Conservation (phyloP, 2,329 filamentous ascomycete species). For the Alternaria consortialis region DNA sequence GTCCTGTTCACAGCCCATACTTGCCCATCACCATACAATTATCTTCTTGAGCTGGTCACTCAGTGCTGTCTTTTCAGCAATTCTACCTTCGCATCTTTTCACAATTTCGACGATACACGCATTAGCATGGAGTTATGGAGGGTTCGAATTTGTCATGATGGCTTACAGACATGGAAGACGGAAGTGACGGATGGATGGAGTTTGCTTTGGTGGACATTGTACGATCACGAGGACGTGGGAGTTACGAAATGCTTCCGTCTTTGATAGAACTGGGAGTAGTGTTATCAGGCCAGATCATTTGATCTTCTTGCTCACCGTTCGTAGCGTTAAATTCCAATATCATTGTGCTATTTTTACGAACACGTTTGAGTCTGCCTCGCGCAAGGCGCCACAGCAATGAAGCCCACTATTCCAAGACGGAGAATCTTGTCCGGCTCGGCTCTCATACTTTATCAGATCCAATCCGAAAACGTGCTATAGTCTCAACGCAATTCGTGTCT, state of each 20-base stretch:
- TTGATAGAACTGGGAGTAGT: conserved; percentile 25
- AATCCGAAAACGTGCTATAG: neutral
- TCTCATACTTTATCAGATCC: neutral
- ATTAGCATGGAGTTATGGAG: conserved; percentile 41
- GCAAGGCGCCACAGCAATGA: conserved; percentile 9
- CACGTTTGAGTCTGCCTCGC: conserved; percentile 28
- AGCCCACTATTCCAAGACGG: conserved; percentile 2
- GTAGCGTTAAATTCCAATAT: conserved; percentile 12
- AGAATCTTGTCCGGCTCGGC: neutral
- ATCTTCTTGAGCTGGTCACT: conserved; percentile 38
- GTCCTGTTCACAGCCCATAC: neutral
- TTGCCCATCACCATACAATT: conserved; percentile 9
- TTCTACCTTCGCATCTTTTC: conserved; percentile 15
- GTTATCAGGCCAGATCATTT: neutral
- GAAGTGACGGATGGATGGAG: conserved; percentile 1
- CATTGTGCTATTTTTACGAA: conserved; percentile 21
- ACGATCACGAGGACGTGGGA: conserved; percentile 30
- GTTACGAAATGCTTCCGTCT: conserved; percentile 23
- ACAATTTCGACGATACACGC: conserved; percentile 22
- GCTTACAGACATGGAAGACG: conserved; percentile 23
- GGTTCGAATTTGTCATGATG: conserved; percentile 12
- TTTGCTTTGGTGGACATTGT: conserved; percentile 25
- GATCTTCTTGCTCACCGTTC: neutral
- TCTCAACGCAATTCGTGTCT: conserved; percentile 10
- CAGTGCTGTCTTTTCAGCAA: conserved; percentile 23